Evolutionary conservation across 2,329 filamentous ascomycete species (phyloP), one percentile per base, ranked within the genome.

Genomic region (Alternaria angustiovoidea): DNA sequence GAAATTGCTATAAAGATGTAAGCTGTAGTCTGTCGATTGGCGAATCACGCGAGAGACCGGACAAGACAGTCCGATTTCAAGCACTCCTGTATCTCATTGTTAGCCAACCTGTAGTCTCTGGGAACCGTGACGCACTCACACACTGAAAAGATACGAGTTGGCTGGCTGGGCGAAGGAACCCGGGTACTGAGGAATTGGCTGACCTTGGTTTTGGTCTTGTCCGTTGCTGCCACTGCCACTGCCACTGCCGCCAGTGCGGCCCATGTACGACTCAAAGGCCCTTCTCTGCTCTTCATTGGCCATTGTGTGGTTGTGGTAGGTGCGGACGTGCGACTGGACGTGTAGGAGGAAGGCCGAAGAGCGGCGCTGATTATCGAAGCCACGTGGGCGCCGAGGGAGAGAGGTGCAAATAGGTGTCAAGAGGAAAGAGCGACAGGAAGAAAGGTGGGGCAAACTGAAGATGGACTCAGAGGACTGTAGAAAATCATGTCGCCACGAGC

Each of bases 181-280:
- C 30, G 68, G 60, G 48, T 69, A 66, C 41, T 70, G 67, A 22
- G 66, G 47, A 38, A 65, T 53, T 53, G 68, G 56, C 56, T 68
- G 66, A 49, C 57, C 59, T 56, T 58, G 58, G 51, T 48, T 32
- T 49, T 63, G 54, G 46, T 51, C 32, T 41, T 57, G 57, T 26
- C 26, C 20, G 34, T 30, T 57, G 49, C 41, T 54, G 34, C 48
- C 26, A 20, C 38, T 51, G 34, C 48, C 26, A n/a, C 32, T 54
- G 34, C 43, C 22, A 14, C 38, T 42, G 18, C 59, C 46, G 28
- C 63, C 61, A 20, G 55, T 63, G 61, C 53, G 57, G 41, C 72
- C 67, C 73, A 76, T 75, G 54, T 74, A 75, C 51, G 69, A 66
- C 38, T 66, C 66, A 58, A 74, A 76, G 7, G 72, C 73, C 51